Conservation (phyloP, 2,329 filamentous ascomycete species). For the Colletotrichum cordylinicola region DNA sequence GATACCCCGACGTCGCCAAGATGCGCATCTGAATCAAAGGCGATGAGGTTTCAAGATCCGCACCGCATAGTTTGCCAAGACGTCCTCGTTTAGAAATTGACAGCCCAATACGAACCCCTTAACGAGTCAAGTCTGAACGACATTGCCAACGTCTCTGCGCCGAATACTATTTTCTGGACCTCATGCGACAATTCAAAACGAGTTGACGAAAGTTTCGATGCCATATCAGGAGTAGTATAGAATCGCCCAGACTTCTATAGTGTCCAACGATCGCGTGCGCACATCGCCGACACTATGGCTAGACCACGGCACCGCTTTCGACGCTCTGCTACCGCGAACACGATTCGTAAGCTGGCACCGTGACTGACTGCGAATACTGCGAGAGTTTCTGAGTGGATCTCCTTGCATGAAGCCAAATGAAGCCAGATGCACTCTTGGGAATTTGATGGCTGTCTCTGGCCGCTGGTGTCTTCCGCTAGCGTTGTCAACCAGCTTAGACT, state of each 20-base stretch:
- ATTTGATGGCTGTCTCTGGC: neutral
- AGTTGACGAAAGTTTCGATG: neutral
- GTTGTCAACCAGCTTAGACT: neutral
- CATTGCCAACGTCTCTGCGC: neutral
- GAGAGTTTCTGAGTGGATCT: neutral
- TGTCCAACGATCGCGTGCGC: neutral
- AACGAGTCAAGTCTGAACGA: neutral
- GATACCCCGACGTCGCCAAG: neutral
- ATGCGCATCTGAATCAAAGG: neutral
- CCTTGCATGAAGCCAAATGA: neutral
- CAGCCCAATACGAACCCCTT: neutral
- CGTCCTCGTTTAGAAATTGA: neutral
- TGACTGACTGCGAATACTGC: neutral
- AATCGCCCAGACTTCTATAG: neutral
- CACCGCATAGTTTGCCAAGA: neutral
- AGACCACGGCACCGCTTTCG: neutral
- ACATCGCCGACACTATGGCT: neutral
- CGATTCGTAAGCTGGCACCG: neutral
- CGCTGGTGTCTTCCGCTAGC: neutral
- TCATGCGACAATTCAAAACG: neutral
- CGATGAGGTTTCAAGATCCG: conserved; percentile 10
- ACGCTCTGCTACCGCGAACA: neutral
- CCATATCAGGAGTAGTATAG: neutral
- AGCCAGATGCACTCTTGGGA: neutral
- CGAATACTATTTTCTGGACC: neutral